Evolutionary conservation across 2,329 filamentous ascomycete genomes (phyloP), one percentile per base, ranked within the genome.

Genomic region (Pseudocercospora macadamiae): DNA sequence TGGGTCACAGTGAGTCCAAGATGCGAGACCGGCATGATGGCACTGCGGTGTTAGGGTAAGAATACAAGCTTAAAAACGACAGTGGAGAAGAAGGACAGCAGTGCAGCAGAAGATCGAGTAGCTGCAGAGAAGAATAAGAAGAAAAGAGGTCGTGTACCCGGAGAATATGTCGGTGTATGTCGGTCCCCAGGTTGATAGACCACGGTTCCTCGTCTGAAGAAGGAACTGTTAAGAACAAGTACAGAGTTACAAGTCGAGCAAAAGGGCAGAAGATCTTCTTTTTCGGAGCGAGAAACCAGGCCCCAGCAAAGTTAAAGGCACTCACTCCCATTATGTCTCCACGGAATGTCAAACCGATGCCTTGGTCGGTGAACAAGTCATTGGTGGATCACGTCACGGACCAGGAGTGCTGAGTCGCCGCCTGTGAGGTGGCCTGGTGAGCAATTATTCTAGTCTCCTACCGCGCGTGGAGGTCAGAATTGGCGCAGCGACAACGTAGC

Each of bases 1-100:
- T 93, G 87, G 61, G 86, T 87, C 70, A 96, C 91, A 34, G 84
- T 86, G 62, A 88, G 78, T 61, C 83, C 85, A 61, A 87, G 80
- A 70, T 86, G 84, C 42, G 84, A 84, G 66, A 86, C 75, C 57
- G 85, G 84, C 85, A 88, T 88, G 51, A 32, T 56, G 57, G 14
- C 30, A 18, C 42, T 54, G 54, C 34, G 45, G 54, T 42, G 48
- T 47, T 37, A 28, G 25, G 18, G 49, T 49, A 28, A 21, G 30
- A 30, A 37, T 55, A 49, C 55, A 63, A 60, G 59, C 19, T 62
- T 56, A 57, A 59, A 47, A 55, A 39, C 54, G 55, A 54, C 53
- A 57, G 57, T 62, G 60, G 57, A 59, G 60, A 59, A 59, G 25
- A 18, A 57, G 45, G 39, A 49, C 39, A 56, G 47, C 45, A 48